Percentiles rank a stretch among this genome's conserved stretches.
Conservation (phyloP, 768 basidiomycete species). For the Neoboletus brunneissimus region DNA sequence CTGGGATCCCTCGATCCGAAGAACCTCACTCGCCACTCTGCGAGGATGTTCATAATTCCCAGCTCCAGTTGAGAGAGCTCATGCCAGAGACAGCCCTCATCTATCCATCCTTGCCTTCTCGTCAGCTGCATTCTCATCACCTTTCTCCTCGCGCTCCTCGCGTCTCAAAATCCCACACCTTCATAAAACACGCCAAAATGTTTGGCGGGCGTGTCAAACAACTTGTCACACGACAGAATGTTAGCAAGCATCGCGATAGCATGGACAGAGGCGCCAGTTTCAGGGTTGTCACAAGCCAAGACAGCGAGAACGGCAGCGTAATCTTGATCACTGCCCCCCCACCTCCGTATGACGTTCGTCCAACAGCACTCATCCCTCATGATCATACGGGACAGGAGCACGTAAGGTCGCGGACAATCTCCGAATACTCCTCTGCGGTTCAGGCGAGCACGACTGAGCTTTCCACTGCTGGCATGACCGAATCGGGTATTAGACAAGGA, state of each 20-base stretch:
- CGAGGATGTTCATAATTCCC: constrained; percentile 11
- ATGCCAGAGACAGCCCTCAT: constrained; percentile 2
- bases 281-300: constrained; percentile 20
- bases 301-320: constrained; percentile 32
- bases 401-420: constrained; percentile 18
- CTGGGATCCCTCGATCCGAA: constrained; percentile 19
- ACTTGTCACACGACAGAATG: constrained; percentile 18
- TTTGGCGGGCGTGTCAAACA: constrained; percentile 31
- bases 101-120: constrained; percentile 6
- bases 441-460: constrained; percentile 12
- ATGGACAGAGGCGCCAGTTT: constrained; percentile 23
- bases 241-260: constrained; percentile 10
- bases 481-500: constrained; percentile 14
- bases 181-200: constrained; percentile 28
- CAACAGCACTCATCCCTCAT: constrained; percentile 4
- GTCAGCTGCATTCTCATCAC: constrained; percentile 3
- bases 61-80: constrained; percentile 4
- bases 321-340: constrained; percentile 31
- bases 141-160: constrained; percentile 1
- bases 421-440: constrained; percentile 24
- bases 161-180: constrained; percentile 11
- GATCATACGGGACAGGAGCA: constrained; percentile 2
- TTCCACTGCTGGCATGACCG: constrained; percentile 4
- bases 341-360: constrained; percentile 22
- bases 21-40: constrained; percentile 10